Conservation (phyloP, 192 early-diverging fungal genomes). For the Mycoemilia scoparia region DNA sequence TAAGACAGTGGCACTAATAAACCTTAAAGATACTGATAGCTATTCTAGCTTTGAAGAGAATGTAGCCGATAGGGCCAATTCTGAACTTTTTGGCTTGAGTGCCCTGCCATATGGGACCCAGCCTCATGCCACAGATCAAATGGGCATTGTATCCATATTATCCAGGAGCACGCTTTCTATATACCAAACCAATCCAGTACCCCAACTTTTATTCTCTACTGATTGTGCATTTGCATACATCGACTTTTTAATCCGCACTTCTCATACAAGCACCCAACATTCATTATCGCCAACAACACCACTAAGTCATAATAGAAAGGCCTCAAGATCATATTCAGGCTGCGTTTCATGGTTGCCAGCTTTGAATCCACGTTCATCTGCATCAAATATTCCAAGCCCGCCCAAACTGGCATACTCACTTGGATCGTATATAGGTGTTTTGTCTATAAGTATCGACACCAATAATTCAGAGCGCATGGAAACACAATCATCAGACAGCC, state of each 20-base stretch:
- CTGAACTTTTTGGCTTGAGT: too few relatives aligned
- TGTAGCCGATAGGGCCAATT: too few relatives aligned
- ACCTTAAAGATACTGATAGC: too few relatives aligned
- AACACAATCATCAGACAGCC: constrained; percentile 5
- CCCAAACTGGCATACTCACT: constrained; percentile 19
- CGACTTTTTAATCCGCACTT: too few relatives aligned
- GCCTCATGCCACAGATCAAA: constrained; percentile 9
- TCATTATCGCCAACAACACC: constrained; percentile 10
- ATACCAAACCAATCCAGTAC: constrained; percentile 10
- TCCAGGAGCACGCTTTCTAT: constrained; percentile 11
- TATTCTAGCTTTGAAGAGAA: too few relatives aligned
- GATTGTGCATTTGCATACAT: too few relatives aligned
- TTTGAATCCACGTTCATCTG: constrained; percentile 5
- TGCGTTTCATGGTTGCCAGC: constrained; percentile 23
- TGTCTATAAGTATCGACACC: constrained; percentile 9
- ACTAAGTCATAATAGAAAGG: not conserved
- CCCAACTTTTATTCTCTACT: too few relatives aligned
- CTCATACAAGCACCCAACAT: constrained; percentile 12
- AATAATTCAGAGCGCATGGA: constrained; percentile 13
- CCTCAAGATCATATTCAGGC: constrained; percentile 13
- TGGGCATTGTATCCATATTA: constrained; percentile 22
- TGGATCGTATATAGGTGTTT: constrained; percentile 8
- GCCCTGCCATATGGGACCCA: constrained; percentile 11
- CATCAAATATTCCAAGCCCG: constrained; percentile 10
- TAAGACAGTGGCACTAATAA: too few relatives aligned